Base-by-base conservation (phyloP, 2,329 filamentous ascomycete genomes). In the Ophiognomonia clavigignenti-juglandacearum region DNA sequence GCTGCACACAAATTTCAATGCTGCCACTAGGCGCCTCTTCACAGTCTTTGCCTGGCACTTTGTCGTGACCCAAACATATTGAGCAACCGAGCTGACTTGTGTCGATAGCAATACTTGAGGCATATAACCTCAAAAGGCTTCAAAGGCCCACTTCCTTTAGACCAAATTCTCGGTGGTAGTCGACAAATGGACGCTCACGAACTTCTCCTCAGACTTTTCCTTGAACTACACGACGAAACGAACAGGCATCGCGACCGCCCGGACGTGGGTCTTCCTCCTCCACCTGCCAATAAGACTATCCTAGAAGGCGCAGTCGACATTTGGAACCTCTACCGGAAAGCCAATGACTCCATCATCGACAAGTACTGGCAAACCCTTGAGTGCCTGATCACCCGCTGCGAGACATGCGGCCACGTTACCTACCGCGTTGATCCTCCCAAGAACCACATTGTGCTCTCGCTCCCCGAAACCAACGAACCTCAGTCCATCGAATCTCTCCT, bases 121-220 rank as follows among this genome's bases (percentile, higher is more conserved):
- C 77, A 80, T 45, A 82, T 89, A 51, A 84, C 85, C 56, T 49
- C 53, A 19, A 64, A 64, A 42, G 60, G 54, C 18, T 45, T 42
- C 20, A 50, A 59, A 45, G 59, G 62, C 51, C 23, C 46, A 50
- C 35, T 60, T 58, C 43, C 44, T 52, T 54, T 46, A 36, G 53
- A 47, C 54, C 80, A 54, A 59, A 6, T 93, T 90, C 39, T 53
- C 70, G 87, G 84, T 13, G 84, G 88, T 34, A 73, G 75, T 20
- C 71, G 81, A 41, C 92, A 97, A 61, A 93, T 97, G 66, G 93
- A 98, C 60, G 86, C 90, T 2, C 86, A 91, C 54, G 93, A 97
- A 59, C 95, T 95, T 56, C 83, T 92, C 55, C 82, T 83, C 38
- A 96, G 95, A 60, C 65, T 96, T 22, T 75, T 95, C 31, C 83